Conservation (phyloP, 441 rosid species). For the Melastoma candidum region DNA sequence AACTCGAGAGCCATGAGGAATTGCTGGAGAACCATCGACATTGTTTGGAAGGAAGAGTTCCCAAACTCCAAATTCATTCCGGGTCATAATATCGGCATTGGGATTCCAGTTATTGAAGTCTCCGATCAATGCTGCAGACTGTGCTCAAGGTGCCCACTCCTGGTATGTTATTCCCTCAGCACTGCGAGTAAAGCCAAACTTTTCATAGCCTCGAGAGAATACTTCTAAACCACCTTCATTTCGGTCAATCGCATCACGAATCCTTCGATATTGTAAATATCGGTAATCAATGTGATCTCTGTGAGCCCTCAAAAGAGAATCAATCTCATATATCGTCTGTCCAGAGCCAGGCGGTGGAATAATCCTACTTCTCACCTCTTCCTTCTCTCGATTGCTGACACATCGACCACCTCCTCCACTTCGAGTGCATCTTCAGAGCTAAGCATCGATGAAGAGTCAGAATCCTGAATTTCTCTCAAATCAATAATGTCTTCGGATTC, state of each 20-base stretch:
- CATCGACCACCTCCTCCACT: constrained; percentile 23
- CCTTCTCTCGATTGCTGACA: constrained; percentile 22
- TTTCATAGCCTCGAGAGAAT: constrained; percentile 92
- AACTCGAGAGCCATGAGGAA: constrained; percentile 95
- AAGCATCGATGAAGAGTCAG: constrained; percentile 20
- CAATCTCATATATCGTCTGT: constrained; percentile 76
- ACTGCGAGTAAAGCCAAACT: constrained; percentile 80
- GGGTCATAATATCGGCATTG: constrained; percentile 70
- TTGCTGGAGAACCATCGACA: constrained; percentile 82
- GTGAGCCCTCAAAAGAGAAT: constrained; percentile 49
- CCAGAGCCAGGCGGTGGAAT: constrained; percentile 77
- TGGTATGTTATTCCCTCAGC: constrained; percentile 80
- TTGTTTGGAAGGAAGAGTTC: constrained; percentile 91
- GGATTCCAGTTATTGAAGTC: constrained; percentile 97
- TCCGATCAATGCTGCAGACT: constrained; percentile 88
- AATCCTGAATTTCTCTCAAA: constrained; percentile 24
- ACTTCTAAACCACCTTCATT: constrained; percentile 86
- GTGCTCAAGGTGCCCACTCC: constrained; percentile 99
- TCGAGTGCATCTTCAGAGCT: constrained; percentile 16
- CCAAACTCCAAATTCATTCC: constrained; percentile 92
- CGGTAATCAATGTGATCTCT: constrained; percentile 81
- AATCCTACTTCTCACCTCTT: constrained; percentile 26
- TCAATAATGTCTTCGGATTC: constrained; percentile 29
- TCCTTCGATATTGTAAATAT: constrained; percentile 54
- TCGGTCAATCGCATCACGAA: constrained; percentile 68